Base-by-base conservation (phyloP, 1,284 basidiomycete genomes). In the Wolfiporia cocos region DNA sequence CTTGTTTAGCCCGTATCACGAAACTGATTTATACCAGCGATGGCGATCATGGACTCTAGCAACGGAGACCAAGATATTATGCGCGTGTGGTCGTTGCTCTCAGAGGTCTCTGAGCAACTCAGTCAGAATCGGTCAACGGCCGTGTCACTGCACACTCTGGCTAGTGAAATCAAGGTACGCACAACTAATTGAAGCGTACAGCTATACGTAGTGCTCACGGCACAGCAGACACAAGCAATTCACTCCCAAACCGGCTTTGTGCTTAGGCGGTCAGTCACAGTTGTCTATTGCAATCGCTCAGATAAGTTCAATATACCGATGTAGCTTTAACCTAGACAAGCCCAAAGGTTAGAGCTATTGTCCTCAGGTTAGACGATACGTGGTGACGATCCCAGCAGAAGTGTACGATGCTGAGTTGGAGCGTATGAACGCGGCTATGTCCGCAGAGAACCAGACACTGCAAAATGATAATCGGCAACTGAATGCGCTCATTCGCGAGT, bases 391-490 rank as follows among this genome's bases (percentile, higher is more conserved):
- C 20, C 21, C 21, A 42, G 12, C 54, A 87, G 96, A 99, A 68
- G 82, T 83, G 51, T 99, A 96, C 57, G 85, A 93, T 48, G 76
- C 81, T n/a, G 92, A 96, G 60, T 70, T 99, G 14, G 94, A 98
- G 58, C 78, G 81, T 24, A 91, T 97, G 78, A 95, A 94, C 52
- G 70, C 74, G 0, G 73, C 82, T 36, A 84, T 99, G 51, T 72
- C 79, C 11, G 66, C 78, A 33, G 95, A 99, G 65, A 99, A 99
- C 60, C 86, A 90, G 57, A 68, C 70, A 3, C 70, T 99, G 22
- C 79, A 90, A 54, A 82, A 96, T 55, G 95, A 99, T 66, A 98
- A 98, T 70, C 94, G 96, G 63, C 92, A 97, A 56, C 74, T 98
- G 26, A 91, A 86, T 48, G 71, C 76, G 5, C 69, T 99, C 37